phyloP scores from a whole-genome alignment of 345 rosid genomes.

The Bruguiera parviflora region DNA sequence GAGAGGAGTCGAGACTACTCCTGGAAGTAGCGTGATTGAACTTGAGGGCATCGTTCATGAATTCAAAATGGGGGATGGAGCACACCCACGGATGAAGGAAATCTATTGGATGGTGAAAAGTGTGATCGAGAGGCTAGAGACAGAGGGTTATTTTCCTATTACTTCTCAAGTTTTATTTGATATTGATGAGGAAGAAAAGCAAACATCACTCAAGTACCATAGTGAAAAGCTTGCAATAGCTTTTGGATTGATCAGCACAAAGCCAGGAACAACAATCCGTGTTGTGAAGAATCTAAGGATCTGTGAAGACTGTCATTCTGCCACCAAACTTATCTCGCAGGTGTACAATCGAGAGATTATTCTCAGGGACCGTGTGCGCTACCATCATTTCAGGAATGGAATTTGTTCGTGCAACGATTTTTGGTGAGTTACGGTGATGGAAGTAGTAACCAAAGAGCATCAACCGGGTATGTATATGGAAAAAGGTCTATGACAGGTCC shows the following conservation, averaged over 20 bases:
- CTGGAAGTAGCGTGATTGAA: slow-evolving; percentile 36
- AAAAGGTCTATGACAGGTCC: not conserved
- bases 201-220: slow-evolving; percentile 30
- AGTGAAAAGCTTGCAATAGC: slow-evolving; percentile 50
- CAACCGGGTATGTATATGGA: not conserved
- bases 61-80: slow-evolving; percentile 41
- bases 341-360: slow-evolving; percentile 34
- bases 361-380: slow-evolving; percentile 40
- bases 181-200: slow-evolving; percentile 45
- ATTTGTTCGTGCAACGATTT: slow-evolving; percentile 41
- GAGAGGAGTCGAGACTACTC: slow-evolving; percentile 38
- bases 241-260: slow-evolving; percentile 35
- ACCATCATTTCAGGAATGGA: slow-evolving; percentile 43
- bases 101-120: slow-evolving; percentile 28
- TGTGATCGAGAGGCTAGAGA: slow-evolving; percentile 32
- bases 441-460: not conserved
- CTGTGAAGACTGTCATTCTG: slow-evolving; percentile 43
- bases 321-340: slow-evolving; percentile 34
- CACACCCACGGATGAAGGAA: slow-evolving; percentile 32
- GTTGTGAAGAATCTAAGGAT: slow-evolving; percentile 42
- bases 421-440: slow-evolving; percentile 24
- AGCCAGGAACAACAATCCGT: slow-evolving; percentile 32
- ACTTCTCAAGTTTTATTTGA: slow-evolving; percentile 38
- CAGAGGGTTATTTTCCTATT: slow-evolving; percentile 36
- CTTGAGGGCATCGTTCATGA: slow-evolving; percentile 34